Percentiles rank a stretch among this genome's conserved stretches.
Conservation (phyloP, 352 stramenopile genomes). For the Phytophthora tubulina region DNA sequence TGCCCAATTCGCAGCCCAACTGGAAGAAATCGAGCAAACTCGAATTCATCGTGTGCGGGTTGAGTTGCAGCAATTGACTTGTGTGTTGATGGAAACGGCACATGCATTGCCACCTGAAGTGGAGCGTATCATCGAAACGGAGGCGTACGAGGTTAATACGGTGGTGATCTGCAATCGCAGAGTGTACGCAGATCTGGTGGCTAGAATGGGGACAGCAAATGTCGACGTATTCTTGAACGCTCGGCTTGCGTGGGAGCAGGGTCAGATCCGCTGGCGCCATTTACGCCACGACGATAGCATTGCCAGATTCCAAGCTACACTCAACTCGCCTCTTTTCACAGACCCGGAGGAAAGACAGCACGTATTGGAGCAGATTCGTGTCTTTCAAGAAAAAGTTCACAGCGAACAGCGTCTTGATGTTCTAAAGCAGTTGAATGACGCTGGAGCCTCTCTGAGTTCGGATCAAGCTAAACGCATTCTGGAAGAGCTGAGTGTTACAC, state of each 20-base stretch:
- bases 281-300: conserved; percentile 86
- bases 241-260: conserved; percentile 73
- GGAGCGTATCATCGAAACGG: conserved; percentile 76
- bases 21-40: conserved; percentile 67
- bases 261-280: conserved; percentile 70
- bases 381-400: conserved; percentile 65
- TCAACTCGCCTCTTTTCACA: conserved; percentile 75
- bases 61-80: conserved; percentile 57
- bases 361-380: conserved; percentile 64
- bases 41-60: conserved; percentile 54
- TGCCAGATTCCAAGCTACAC: conserved; percentile 56
- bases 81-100: conserved; percentile 69
- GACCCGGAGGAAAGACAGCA: conserved; percentile 69
- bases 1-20: conserved; percentile 45
- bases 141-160: conserved; percentile 82
- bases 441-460: conserved; percentile 54
- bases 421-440: conserved; percentile 58
- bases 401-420: conserved; percentile 53
- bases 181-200: conserved; percentile 78
- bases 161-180: conserved; percentile 86
- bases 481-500: conserved; percentile 51
- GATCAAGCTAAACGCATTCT: conserved; percentile 52
- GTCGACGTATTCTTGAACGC: conserved; percentile 68
- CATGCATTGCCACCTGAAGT: conserved; percentile 72
- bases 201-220: conserved; percentile 70